These are phyloP conservation scores for Davidsoniella virescens DNA, from an alignment of 2,329 filamentous ascomycete species.

Conservation along the genomic window DNA sequence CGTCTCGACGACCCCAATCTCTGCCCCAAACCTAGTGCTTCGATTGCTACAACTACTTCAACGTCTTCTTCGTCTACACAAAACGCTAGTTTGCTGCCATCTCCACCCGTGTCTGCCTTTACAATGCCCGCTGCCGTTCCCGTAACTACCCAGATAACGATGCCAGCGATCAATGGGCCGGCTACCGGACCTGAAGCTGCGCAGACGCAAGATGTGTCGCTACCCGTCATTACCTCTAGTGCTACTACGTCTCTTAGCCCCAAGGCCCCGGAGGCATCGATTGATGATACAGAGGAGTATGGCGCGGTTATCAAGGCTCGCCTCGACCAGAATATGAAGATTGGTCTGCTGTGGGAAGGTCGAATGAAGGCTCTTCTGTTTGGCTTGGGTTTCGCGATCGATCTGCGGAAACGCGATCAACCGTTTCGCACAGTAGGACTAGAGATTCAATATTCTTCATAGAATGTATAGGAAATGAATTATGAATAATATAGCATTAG, in stretches of 20 bases:
- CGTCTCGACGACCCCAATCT: conserved; percentile 21
- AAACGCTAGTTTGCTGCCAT: not conserved
- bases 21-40: no score
- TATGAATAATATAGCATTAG: not conserved
- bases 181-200: not conserved
- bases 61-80: not conserved
- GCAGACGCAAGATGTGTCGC: not conserved
- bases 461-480: not conserved
- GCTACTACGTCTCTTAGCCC: not conserved
- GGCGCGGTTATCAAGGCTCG: conserved; percentile 80
- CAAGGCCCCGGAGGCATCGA: not conserved
- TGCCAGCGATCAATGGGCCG: not conserved
- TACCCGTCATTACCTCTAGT: not conserved
- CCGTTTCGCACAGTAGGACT: conserved; percentile 62
- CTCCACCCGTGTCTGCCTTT: not conserved
- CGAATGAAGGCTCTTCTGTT: conserved; percentile 84
- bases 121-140: not conserved
- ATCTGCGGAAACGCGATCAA: conserved; percentile 58
- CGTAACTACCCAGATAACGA: not conserved
- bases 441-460: conserved; percentile 72
- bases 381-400: conserved; percentile 73
- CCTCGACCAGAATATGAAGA: conserved; percentile 72
- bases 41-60: not conserved
- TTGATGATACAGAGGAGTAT: conserved; percentile 38
- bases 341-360: conserved; percentile 85